Base-by-base conservation (phyloP, 768 basidiomycete species). In the Russula ochroleuca region DNA sequence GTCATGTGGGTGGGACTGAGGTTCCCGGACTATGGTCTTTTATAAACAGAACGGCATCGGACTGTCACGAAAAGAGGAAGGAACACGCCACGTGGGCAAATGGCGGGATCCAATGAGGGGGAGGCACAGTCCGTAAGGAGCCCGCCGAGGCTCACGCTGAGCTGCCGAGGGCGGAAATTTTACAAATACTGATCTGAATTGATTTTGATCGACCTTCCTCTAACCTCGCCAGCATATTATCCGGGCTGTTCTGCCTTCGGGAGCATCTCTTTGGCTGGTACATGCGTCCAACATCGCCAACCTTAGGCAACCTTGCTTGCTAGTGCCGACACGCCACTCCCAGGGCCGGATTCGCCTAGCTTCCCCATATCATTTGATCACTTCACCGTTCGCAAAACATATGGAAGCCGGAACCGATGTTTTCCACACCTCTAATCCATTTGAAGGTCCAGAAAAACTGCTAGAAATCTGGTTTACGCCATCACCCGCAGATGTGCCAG, bases 381-480 rank as follows among this genome's bases (percentile, higher is more conserved):
- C 23, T 14, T 11, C 50, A 38, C 31, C n/a, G 19, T 43, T 23
- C 14, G 19, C 5, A 6, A 40, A n/a, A 21, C 33, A 28, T 11
- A 68, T 68, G 68, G 62, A 52, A 23, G 41, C 57, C 15, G 40
- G 17, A n/a, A 25, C 31, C 31, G 59, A 55, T 19, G 25, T 25
- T 35, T 19, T 23, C 2, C 15, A 49, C 23, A 51, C 25, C 56
- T 49, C 55, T 54, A 75, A 81, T 40, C 88, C 90, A 15, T 96
- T 95, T 69, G 94, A 95, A 75, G 94, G 94, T 23, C 90, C 94
- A 64, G 94, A 96, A 78, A 96, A 96, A 73, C 83, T 98, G 47
- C 83, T 98, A 51, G 97, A 99, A 78, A 85, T 98, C 55, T 98
- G 97, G 97, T 98, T 98, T 76, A 86, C 90, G 1, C 92, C 93